Evolutionary conservation across 208 protist genomes (phyloP).

Genomic region (Trypanosoma conorhini): DNA sequence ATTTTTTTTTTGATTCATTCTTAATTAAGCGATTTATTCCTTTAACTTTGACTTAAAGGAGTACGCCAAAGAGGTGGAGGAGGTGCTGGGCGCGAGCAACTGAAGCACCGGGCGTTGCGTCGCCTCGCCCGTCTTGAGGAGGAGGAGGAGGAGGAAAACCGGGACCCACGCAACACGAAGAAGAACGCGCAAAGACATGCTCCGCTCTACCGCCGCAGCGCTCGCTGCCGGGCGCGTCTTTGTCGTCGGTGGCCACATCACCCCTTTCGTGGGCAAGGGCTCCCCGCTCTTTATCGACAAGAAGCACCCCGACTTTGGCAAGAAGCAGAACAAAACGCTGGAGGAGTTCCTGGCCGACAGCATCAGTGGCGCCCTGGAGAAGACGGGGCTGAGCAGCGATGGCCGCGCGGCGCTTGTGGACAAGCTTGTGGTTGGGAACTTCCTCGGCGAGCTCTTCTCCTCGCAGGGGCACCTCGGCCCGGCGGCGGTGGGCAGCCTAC

Average conservation of each 20-base stretch:
- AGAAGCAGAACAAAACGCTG: conserved; percentile 86
- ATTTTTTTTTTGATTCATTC: not conserved
- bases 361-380: conserved; percentile 55
- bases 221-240: conserved; percentile 57
- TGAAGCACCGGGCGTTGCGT: not conserved
- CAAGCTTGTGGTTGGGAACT: conserved; percentile 83
- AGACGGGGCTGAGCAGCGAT: conserved; percentile 30
- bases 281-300: conserved; percentile 91
- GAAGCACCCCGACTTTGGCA: conserved; percentile 90
- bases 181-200: conserved; percentile 17
- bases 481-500: conserved; percentile 58
- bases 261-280: conserved; percentile 90
- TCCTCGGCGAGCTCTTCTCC: conserved; percentile 86
- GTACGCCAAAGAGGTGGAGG: too few relatives aligned
- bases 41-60: too few relatives aligned
- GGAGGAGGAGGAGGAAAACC: not conserved
- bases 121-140: not conserved
- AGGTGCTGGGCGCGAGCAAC: too few relatives aligned
- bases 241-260: conserved; percentile 84
- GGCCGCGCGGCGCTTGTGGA: conserved; percentile 75
- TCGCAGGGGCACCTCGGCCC: conserved; percentile 90
- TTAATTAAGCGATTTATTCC: not conserved
- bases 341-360: conserved; percentile 69
- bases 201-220: conserved; percentile 4
- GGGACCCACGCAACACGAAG: conserved; percentile 5